Evolutionary conservation across 257 asterid species (phyloP).

Genomic region (Capsicum chinense): DNA sequence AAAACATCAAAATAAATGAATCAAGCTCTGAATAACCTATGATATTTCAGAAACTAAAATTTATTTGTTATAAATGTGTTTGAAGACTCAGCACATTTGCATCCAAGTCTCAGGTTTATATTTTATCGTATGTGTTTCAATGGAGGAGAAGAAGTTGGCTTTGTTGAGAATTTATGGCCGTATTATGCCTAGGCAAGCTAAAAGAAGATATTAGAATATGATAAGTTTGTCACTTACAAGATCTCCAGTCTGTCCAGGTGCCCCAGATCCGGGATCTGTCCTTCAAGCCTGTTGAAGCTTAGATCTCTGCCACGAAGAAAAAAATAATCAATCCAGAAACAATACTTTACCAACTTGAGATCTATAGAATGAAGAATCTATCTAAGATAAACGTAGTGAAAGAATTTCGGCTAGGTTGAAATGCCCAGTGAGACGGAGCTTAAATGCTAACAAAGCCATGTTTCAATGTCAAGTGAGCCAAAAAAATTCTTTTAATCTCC

Average conservation of each 20-base stretch:
- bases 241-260: constrained; percentile 5
- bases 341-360: background rate
- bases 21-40: background rate
- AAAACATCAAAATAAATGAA: background rate
- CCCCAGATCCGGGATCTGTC: constrained; percentile 50
- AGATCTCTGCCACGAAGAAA: constrained; percentile 54
- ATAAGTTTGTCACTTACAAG: constrained; percentile 41
- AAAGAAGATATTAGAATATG: background rate
- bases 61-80: background rate
- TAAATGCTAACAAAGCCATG: background rate
- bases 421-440: background rate
- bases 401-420: background rate
- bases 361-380: background rate
- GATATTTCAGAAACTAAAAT: background rate
- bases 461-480: background rate
- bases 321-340: background rate
- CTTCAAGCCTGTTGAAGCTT: constrained; percentile 62
- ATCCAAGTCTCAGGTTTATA: background rate
- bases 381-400: background rate
- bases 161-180: background rate
- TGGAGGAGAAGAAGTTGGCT: background rate
- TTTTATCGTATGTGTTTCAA: background rate
- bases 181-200: background rate
- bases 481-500: background rate
- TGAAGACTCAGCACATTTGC: background rate